A percentile compares a stretch with the other conserved stretches of the same genome.
Conservation (phyloP, 768 basidiomycete species). For the Tulasnella sp. region DNA sequence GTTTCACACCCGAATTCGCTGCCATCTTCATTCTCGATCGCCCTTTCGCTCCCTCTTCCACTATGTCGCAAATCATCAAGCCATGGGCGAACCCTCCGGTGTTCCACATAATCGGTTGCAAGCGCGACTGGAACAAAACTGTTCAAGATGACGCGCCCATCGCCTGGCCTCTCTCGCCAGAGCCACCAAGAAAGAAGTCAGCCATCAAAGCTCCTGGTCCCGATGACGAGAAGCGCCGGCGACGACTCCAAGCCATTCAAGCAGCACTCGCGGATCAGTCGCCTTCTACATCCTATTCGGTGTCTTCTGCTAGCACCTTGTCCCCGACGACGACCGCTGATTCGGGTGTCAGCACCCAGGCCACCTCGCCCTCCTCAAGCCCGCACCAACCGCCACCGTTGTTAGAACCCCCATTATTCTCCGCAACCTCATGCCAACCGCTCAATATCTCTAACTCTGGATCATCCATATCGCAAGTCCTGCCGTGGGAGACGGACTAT, state of each 20-base stretch:
- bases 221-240: neutral
- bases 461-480: neutral
- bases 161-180: neutral
- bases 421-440: neutral
- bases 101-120: constrained; percentile 16
- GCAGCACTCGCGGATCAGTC: neutral
- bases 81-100: neutral
- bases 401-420: neutral
- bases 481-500: constrained; percentile 23
- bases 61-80: constrained; percentile 7
- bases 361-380: neutral
- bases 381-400: neutral
- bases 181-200: constrained; percentile 20
- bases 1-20: no score
- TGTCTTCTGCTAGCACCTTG: neutral
- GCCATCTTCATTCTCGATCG: neutral
- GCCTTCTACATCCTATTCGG: neutral
- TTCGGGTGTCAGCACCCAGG: neutral
- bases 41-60: neutral
- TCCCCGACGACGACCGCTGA: neutral
- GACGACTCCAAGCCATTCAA: constrained; percentile 28
- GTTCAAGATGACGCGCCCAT: neutral
- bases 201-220: neutral
- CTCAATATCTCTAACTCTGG: neutral
- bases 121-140: constrained; percentile 28